phyloP scores from a whole-genome alignment of 2,329 filamentous ascomycete species.

The Fusarium floridanum region DNA sequence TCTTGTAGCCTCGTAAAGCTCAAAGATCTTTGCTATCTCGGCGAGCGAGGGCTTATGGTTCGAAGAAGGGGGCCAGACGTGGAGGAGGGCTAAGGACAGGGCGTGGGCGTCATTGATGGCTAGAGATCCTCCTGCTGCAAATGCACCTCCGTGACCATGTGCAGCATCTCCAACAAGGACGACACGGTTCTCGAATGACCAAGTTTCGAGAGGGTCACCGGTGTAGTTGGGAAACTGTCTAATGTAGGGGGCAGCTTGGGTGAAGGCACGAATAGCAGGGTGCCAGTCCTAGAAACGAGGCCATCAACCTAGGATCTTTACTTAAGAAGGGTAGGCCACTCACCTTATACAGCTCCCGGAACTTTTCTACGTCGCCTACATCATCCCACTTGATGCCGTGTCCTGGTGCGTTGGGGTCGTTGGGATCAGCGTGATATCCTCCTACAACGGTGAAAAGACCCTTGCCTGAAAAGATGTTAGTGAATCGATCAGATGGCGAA shows the following conservation, averaged over 20 bases:
- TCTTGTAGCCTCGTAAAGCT: background rate
- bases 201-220: background rate
- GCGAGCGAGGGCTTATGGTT: background rate
- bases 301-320: background rate
- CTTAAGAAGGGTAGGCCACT: background rate
- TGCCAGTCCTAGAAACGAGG: background rate
- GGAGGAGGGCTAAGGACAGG: background rate
- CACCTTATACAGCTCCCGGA: background rate
- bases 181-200: background rate
- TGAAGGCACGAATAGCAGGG: constrained; percentile 6
- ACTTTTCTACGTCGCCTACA: background rate
- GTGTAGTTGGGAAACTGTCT: constrained; percentile 1
- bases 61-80: constrained; percentile 5
- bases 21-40: background rate
- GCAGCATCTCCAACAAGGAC: background rate
- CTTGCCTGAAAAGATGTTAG: background rate
- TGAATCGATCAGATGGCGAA: too few species aligned
- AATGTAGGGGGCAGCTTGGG: background rate
- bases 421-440: background rate
- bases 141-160: background rate
- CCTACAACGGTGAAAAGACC: background rate
- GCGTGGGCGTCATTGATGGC: constrained; percentile 8
- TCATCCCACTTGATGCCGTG: background rate
- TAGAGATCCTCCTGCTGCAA: constrained; percentile 1
- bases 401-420: background rate